Percentiles rank a stretch among this genome's conserved stretches.
Evolutionary conservation across 2,329 filamentous ascomycete genomes (phyloP).

Genomic region (Claviceps monticola): DNA sequence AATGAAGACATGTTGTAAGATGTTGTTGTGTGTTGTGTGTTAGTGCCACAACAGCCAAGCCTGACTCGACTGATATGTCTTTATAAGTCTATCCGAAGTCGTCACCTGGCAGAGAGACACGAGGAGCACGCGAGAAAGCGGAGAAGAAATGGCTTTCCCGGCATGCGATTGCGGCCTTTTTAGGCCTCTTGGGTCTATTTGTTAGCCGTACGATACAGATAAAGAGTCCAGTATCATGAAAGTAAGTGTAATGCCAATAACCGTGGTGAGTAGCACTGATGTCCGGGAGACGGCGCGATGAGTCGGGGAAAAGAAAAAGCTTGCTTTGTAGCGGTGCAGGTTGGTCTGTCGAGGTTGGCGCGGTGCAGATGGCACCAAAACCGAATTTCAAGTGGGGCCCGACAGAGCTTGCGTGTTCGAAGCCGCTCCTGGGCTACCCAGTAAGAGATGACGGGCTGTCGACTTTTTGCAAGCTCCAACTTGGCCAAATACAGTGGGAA

Average conservation of each 20-base stretch:
- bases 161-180: not conserved
- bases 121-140: not conserved
- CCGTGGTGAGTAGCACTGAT: not conserved
- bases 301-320: not conserved
- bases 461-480: too few species aligned
- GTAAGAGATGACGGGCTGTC: not conserved
- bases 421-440: not conserved
- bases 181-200: not conserved
- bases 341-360: not conserved
- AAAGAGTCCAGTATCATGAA: not conserved
- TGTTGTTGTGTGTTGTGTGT: not conserved
- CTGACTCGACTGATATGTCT: not conserved
- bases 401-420: slow-evolving; percentile 3
- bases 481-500: too few species aligned
- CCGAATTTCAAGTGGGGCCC: not conserved
- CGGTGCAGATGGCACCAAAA: not conserved
- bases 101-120: not conserved
- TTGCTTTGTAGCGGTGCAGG: not conserved
- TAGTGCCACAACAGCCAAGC: not conserved
- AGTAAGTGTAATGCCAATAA: not conserved
- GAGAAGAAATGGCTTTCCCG: not conserved
- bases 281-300: not conserved
- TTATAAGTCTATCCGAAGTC: not conserved
- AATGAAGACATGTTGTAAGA: slow-evolving; percentile 31
- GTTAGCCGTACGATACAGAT: not conserved